Percentiles rank a stretch among this genome's conserved stretches.
Conservation (phyloP, 768 basidiomycete genomes). For the Lactarius pseudohatsudake region DNA sequence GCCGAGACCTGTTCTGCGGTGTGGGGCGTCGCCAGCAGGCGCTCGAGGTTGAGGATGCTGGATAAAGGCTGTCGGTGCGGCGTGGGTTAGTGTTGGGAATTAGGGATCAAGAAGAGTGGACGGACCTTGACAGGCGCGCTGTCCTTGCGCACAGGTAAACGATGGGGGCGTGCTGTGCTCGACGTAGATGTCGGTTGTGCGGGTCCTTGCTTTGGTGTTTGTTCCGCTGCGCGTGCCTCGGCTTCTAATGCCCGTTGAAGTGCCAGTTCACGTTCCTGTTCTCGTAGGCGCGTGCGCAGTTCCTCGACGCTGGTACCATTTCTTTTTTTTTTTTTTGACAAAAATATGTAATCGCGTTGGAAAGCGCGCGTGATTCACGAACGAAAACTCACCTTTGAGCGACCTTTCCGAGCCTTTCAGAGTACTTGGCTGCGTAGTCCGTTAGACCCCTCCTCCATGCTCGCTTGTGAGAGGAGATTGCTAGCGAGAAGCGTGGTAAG, state of each 20-base stretch:
- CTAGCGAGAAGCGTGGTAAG: background rate
- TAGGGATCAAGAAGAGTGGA: slow-evolving; percentile 15
- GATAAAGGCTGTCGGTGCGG: slow-evolving; percentile 63
- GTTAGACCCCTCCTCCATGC: slow-evolving; percentile 10
- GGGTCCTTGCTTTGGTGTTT: background rate
- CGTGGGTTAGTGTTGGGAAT: slow-evolving; percentile 5
- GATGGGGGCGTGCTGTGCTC: slow-evolving; percentile 19
- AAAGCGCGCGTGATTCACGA: slow-evolving; percentile 20
- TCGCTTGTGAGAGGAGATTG: background rate
- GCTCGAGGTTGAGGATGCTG: slow-evolving; percentile 74
- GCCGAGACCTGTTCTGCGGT: slow-evolving; percentile 71
- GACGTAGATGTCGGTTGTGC: slow-evolving; percentile 23
- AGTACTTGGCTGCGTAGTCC: slow-evolving; percentile 57
- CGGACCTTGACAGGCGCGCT: slow-evolving; percentile 66
- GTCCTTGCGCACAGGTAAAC: slow-evolving; percentile 48
- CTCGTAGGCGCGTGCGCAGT: slow-evolving; percentile 11
- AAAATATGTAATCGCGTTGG: slow-evolving; percentile 1
- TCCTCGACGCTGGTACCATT: slow-evolving; percentile 22
- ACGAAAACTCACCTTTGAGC: slow-evolving; percentile 58
- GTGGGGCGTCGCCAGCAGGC: slow-evolving; percentile 65
- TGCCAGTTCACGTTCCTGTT: slow-evolving; percentile 19
- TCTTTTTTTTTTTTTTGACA: slow-evolving; percentile 7
- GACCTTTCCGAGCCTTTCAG: slow-evolving; percentile 61
- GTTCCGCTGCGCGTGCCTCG: slow-evolving; percentile 24
- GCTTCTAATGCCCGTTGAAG: slow-evolving; percentile 24